Evolutionary conservation across 495 filamentous ascomycete species (phyloP).

Genomic region (Parachaetomium inaequale): DNA sequence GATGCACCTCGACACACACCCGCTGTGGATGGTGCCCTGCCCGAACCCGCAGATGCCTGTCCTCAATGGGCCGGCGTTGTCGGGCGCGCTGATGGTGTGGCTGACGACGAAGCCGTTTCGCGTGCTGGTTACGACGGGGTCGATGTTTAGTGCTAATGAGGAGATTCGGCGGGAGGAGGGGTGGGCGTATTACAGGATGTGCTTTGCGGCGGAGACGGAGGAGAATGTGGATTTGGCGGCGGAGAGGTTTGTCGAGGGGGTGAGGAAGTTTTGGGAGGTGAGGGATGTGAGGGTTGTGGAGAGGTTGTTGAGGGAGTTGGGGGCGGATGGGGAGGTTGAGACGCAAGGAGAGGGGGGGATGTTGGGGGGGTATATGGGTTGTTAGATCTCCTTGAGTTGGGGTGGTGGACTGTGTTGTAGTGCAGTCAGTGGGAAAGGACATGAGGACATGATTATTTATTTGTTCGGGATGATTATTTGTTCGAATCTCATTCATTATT

Average conservation of each 20-base stretch:
- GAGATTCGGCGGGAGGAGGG: slow-evolving; percentile 51
- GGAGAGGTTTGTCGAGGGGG: slow-evolving; percentile 61
- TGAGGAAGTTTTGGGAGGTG: slow-evolving; percentile 70
- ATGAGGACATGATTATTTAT: not conserved
- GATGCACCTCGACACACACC: slow-evolving; percentile 65
- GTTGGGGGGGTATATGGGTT: slow-evolving; percentile 19
- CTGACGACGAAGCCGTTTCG: slow-evolving; percentile 63
- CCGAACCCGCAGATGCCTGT: slow-evolving; percentile 20
- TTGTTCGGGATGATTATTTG: not conserved
- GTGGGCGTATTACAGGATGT: slow-evolving; percentile 69
- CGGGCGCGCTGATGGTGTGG: slow-evolving; percentile 66
- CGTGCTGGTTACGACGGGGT: slow-evolving; percentile 64
- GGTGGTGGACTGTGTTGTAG: not conserved
- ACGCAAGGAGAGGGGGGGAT: not conserved
- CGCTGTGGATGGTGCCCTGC: slow-evolving; percentile 52
- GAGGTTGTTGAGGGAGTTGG: slow-evolving; percentile 34
- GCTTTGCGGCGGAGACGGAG: slow-evolving; percentile 77
- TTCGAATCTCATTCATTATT: not conserved
- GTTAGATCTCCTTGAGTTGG: slow-evolving; percentile 11
- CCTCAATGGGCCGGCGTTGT: slow-evolving; percentile 43
- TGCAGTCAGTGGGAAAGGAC: not conserved
- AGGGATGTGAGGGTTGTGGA: slow-evolving; percentile 64
- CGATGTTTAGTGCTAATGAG: slow-evolving; percentile 64
- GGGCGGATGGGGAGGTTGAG: not conserved
- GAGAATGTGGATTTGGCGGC: slow-evolving; percentile 60